phyloP scores from a whole-genome alignment of 2,329 filamentous ascomycete species.

The Fusarium duplospermum region DNA sequence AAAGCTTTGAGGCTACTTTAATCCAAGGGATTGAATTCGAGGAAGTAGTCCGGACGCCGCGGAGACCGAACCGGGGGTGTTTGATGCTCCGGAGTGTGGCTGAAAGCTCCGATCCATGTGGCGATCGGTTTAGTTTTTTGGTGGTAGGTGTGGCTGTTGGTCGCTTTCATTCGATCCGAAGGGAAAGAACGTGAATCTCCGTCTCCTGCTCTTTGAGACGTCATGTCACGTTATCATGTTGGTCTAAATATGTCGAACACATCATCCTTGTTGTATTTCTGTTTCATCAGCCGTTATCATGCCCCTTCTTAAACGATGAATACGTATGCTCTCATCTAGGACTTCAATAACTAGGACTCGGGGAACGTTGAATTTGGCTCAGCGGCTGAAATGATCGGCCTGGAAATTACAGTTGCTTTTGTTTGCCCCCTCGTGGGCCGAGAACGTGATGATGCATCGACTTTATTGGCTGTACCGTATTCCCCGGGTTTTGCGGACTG shows the following conservation, averaged over 20 bases:
- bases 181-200: background rate
- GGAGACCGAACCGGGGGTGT: constrained; percentile 20
- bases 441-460: constrained; percentile 14
- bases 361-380: constrained; percentile 13
- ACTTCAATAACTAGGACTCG: background rate
- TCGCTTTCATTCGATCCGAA: background rate
- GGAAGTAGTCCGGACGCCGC: constrained; percentile 26
- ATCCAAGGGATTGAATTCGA: constrained; percentile 5
- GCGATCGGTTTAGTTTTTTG: background rate
- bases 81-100: background rate
- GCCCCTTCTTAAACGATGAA: background rate
- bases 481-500: constrained; percentile 19
- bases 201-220: background rate
- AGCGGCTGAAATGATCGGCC: constrained; percentile 16
- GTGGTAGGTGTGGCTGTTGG: background rate
- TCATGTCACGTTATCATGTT: background rate
- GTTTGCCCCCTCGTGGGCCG: background rate
- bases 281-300: background rate
- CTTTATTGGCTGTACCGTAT: constrained; percentile 32
- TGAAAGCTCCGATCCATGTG: background rate
- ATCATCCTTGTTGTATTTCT: background rate
- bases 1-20: constrained; percentile 2
- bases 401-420: background rate
- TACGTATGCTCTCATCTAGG: constrained; percentile 3
- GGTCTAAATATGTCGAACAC: background rate